Conservation (phyloP, 305 asterid species). For the Ilex paraguariensis region DNA sequence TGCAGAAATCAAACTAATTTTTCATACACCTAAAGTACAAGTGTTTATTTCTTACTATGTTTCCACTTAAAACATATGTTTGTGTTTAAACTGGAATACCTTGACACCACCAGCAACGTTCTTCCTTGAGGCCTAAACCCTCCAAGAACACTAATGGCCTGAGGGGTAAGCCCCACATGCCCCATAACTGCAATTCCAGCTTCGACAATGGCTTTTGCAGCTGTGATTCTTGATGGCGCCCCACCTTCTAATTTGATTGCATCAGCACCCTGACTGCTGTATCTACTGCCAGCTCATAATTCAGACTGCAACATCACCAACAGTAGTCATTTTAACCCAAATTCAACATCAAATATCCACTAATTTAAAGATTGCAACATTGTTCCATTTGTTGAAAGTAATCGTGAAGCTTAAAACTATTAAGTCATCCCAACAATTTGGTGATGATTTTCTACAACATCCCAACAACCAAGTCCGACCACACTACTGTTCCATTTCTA, state of each 20-base stretch:
- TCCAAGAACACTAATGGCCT: constrained; percentile 95
- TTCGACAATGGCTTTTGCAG: constrained; percentile 92
- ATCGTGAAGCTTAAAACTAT: too few relatives aligned
- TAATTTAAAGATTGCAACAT: not conserved
- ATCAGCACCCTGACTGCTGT: constrained; percentile 76
- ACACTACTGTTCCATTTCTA: too few relatives aligned
- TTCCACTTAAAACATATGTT: too few relatives aligned
- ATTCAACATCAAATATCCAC: not conserved
- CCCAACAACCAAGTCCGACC: too few relatives aligned
- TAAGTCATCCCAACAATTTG: too few relatives aligned
- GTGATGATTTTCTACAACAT: too few relatives aligned
- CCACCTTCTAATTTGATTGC: constrained; percentile 96
- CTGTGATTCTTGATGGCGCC: constrained; percentile 91
- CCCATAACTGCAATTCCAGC: constrained; percentile 98
- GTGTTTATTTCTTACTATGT: too few relatives aligned
- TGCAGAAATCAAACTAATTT: constrained; percentile 8
- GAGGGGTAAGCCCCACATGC: constrained; percentile 96
- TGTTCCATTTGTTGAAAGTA: not conserved
- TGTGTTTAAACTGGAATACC: constrained; percentile 25
- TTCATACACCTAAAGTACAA: too few relatives aligned
- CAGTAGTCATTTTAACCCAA: constrained; percentile 13
- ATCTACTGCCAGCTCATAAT: constrained; percentile 75
- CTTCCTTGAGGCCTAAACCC: constrained; percentile 94
- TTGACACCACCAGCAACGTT: constrained; percentile 78
- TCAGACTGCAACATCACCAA: constrained; percentile 29